A percentile compares a stretch with the other conserved stretches of the same genome.
Evolutionary conservation across 176 grass and related monocot species (phyloP).

Genomic region (Eremochloa ophiuroides): DNA sequence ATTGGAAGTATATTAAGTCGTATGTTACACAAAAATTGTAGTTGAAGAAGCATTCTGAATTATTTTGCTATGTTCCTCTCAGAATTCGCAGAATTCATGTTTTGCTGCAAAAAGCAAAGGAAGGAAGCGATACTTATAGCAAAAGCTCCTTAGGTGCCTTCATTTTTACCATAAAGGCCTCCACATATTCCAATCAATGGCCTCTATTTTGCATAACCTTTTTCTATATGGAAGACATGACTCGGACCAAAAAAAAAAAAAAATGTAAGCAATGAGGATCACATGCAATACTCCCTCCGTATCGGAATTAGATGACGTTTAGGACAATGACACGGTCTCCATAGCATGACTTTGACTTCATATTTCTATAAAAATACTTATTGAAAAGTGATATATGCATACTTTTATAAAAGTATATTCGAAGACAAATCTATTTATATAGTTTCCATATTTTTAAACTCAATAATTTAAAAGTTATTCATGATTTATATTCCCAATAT

Average conservation of each 20-base stretch:
- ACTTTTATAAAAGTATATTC: too few relatives aligned
- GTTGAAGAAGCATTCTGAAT: neutral
- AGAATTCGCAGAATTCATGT: slow-evolving; percentile 7
- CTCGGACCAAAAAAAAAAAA: neutral
- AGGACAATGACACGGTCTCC: too few relatives aligned
- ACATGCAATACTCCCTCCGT: too few relatives aligned
- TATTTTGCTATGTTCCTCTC: neutral
- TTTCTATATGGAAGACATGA: neutral
- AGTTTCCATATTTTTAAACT: too few relatives aligned
- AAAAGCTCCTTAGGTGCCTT: neutral
- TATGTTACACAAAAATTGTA: neutral
- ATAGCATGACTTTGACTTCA: too few relatives aligned
- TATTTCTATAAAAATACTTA: too few relatives aligned
- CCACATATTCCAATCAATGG: neutral
- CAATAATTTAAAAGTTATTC: too few relatives aligned
- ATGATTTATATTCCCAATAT: too few relatives aligned
- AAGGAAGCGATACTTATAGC: neutral
- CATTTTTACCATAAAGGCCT: neutral
- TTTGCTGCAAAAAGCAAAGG: neutral
- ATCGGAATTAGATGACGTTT: too few relatives aligned
- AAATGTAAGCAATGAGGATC: neutral
- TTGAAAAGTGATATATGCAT: too few relatives aligned
- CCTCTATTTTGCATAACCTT: neutral
- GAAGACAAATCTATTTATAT: too few relatives aligned
- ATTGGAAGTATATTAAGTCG: neutral